These are phyloP conservation scores for Mucor racemosus DNA, from an alignment of 371 early-diverging fungal genomes.

Conservation along the genomic window DNA sequence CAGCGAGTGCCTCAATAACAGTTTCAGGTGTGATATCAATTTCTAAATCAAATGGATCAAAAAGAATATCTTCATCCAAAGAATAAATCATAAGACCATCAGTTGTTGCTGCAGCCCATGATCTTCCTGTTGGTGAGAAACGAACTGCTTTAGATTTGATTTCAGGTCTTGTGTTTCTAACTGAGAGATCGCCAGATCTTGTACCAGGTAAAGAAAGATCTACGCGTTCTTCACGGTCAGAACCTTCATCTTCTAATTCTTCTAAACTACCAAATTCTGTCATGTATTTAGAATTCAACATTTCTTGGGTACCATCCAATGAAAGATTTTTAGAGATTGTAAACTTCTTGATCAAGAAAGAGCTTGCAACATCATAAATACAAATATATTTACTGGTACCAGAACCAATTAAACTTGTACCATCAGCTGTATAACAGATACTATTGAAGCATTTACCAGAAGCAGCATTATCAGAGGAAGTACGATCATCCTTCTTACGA, in stretches of 20 bases:
- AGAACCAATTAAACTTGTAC: constrained; percentile 87
- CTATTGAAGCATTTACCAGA: constrained; percentile 91
- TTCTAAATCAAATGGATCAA: constrained; percentile 98
- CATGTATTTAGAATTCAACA: constrained; percentile 89
- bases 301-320: constrained; percentile 90
- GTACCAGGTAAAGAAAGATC: constrained; percentile 90
- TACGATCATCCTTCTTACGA: constrained; percentile 74
- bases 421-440: constrained; percentile 94
- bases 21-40: constrained; percentile 93
- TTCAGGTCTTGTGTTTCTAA: constrained; percentile 77
- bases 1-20: constrained; percentile 69
- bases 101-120: constrained; percentile 97
- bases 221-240: constrained; percentile 84
- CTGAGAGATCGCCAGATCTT: constrained; percentile 81
- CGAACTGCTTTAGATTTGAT: constrained; percentile 82
- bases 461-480: constrained; percentile 83
- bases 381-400: constrained; percentile 95
- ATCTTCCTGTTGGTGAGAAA: constrained; percentile 92
- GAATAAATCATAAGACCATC: constrained; percentile 95
- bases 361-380: constrained; percentile 85
- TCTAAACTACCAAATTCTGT: constrained; percentile 90
- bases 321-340: constrained; percentile 90
- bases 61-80: constrained; percentile 87
- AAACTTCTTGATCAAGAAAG: constrained; percentile 86
- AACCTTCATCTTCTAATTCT: constrained; percentile 76